These are phyloP conservation scores for Blastomyces parvus DNA, from an alignment of 2,329 filamentous ascomycete genomes.

Conservation along the genomic window DNA sequence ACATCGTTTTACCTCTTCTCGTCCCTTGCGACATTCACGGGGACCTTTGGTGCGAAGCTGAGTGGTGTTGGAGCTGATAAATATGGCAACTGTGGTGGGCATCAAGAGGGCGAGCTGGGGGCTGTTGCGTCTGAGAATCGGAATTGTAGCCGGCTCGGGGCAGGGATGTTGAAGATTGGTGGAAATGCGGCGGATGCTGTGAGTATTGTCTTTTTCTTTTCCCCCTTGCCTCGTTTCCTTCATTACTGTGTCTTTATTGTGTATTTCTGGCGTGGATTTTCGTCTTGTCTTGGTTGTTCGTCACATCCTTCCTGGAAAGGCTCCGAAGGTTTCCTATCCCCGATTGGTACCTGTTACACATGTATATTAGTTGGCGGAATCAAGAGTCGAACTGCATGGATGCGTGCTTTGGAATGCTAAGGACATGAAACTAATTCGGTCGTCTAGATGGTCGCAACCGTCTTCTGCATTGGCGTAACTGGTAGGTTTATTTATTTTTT, in stretches of 20 bases:
- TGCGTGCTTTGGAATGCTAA: neutral
- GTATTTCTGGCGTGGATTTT: neutral
- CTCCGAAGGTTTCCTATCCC: neutral
- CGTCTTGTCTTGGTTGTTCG: neutral
- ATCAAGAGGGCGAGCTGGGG: slow-evolving; percentile 34
- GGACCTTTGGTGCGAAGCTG: neutral
- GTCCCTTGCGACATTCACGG: slow-evolving; percentile 11
- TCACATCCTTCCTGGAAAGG: neutral
- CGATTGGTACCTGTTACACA: neutral
- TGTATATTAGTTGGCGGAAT: neutral
- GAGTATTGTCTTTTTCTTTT: slow-evolving; percentile 18
- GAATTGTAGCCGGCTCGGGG: slow-evolving; percentile 61
- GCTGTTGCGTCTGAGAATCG: slow-evolving; percentile 62
- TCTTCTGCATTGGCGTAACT: slow-evolving; percentile 64
- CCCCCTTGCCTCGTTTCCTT: too few relatives aligned
- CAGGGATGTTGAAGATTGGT: slow-evolving; percentile 51
- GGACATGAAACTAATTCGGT: neutral
- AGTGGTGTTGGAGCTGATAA: neutral
- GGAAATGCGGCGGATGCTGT: slow-evolving; percentile 67
- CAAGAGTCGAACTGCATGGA: neutral
- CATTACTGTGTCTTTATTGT: neutral
- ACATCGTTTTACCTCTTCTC: slow-evolving; percentile 14
- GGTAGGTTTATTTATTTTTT: slow-evolving; percentile 30
- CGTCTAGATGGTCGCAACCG: slow-evolving; percentile 55
- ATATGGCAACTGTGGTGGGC: neutral